Evolutionary conservation across 768 basidiomycete species (phyloP), one percentile per base, ranked within the genome.

Genomic region (Baorangia bicolor): DNA sequence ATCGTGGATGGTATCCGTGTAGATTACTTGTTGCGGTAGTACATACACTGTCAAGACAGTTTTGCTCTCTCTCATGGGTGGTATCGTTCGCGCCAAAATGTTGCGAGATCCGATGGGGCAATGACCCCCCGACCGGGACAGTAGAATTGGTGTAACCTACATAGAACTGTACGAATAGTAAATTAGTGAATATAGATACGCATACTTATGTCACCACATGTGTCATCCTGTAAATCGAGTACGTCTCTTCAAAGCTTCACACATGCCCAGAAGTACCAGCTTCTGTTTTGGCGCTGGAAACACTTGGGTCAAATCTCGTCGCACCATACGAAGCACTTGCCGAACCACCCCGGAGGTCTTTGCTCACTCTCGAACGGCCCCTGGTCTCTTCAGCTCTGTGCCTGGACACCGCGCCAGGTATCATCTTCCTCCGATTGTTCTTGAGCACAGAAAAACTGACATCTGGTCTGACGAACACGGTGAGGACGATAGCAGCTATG

Each of bases 401-500:
- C 35, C 62, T 67, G 38, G 51, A 34, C 5, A 0, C n/a, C 9
- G 21, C 23, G 8, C 35, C 41, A 10, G 49, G 14, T 30, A 40
- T 57, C 18, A 21, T 25, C 55, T 46, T 65, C 47, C 16, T 55
- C 40, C 51, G 57, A 11, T 35, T 55, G 20, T 54, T 52, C 46
- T 58, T 64, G 23, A 43, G 49, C 20, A 66, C 46, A 13, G 69
- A 60, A 34, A 69, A 44, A 20, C 62, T 64, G 28, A 63, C 58
- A 13, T 71, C 71, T 1, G 78, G 72, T 20, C 71, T 67, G 39
- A 85, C 59, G 34, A 80, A 69, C 51, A 69, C 68, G 3, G 87
- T 71, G 44, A 85, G 64, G 30, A 72, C 53, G 11, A 88, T 74
- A 0, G 81, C 75, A n/a, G 74, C 62, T 37, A 78, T 64, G 28